Evolutionary conservation across 768 basidiomycete species (phyloP), one percentile per base, ranked within the genome.

Genomic region (Boletus rubropictus): DNA sequence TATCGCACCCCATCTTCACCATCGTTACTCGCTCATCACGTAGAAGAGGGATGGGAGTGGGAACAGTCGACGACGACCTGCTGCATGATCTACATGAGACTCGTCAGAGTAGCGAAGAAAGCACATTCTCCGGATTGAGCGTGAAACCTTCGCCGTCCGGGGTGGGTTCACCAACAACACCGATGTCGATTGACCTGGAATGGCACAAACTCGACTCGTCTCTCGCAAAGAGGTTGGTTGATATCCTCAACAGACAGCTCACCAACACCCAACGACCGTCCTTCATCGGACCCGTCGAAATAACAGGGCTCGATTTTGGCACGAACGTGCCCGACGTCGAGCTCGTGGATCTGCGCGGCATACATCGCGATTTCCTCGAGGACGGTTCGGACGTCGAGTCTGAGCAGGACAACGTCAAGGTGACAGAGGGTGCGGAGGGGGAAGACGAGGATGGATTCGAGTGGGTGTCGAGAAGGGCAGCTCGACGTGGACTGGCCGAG

Each of bases 101-200:
- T 38, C 22, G 14, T 27, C 39, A 25, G 39, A 28, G 39, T 28
- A 40, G 11, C 4, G 27, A 28, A 3, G 27, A 14, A 12, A 10
- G 12, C 11, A 1, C 3, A 21, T 29, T 41, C 40, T n/a, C 28
- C 29, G 3, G 5, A 28, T 22, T n/a, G 12, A 24, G 33, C 22
- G 9, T 25, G 24, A 42, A 12, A 14, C 11, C 12, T 11, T 31
- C 22, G 14, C 5, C n/a, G n/a, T n/a, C n/a, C n/a, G n/a, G n/a
- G n/a, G n/a, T n/a, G n/a, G n/a, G n/a, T n/a, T 4, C 44, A 29
- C 22, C 39, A 24, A 32, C 40, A n/a, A 10, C 7, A 15, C 7
- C 20, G 4, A 96, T 96, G 94, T 95, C 93, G 15, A 81, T 99
- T 69, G 95, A 98, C 72, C 72, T 99, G 45, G 89, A 95, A 72